Percentiles rank a stretch among this genome's conserved stretches.
phyloP scores from a whole-genome alignment of 306 rosid genomes.

The Citrullus colocynthis region DNA sequence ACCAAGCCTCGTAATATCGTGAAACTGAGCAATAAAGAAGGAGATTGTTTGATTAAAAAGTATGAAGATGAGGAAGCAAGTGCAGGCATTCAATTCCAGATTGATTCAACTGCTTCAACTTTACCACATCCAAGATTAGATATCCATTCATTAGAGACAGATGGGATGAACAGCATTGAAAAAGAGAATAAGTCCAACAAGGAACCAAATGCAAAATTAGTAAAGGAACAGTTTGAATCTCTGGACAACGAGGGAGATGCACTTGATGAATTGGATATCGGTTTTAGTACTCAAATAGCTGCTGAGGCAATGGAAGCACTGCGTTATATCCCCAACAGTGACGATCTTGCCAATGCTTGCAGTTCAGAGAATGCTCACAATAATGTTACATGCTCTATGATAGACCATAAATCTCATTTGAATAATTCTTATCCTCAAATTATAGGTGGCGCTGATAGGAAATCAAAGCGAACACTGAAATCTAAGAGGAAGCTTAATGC shows the following conservation, averaged over 20 bases:
- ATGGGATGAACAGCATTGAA: background rate
- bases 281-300: slow-evolving; percentile 82
- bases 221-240: slow-evolving; percentile 27
- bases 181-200: background rate
- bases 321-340: slow-evolving; percentile 20
- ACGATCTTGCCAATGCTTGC: slow-evolving; percentile 19
- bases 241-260: slow-evolving; percentile 20
- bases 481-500: slow-evolving; percentile 26
- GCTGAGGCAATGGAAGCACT: slow-evolving; percentile 96
- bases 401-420: slow-evolving; percentile 13
- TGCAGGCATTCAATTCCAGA: background rate
- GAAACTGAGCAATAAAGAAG: slow-evolving; percentile 15
- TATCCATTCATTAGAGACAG: background rate
- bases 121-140: background rate
- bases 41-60: slow-evolving; percentile 10
- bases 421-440: slow-evolving; percentile 9
- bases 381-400: slow-evolving; percentile 15
- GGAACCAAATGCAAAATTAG: slow-evolving; percentile 12
- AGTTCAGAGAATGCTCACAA: slow-evolving; percentile 6
- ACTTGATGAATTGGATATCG: slow-evolving; percentile 34
- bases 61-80: slow-evolving; percentile 13
- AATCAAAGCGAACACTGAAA: slow-evolving; percentile 22
- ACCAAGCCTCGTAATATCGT: slow-evolving; percentile 17
- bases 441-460: slow-evolving; percentile 12
- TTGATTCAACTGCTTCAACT: slow-evolving; percentile 7